Evolutionary conservation across 495 filamentous ascomycete species (phyloP), one percentile per base, ranked within the genome.

Genomic region (Pyronema omphalodes): DNA sequence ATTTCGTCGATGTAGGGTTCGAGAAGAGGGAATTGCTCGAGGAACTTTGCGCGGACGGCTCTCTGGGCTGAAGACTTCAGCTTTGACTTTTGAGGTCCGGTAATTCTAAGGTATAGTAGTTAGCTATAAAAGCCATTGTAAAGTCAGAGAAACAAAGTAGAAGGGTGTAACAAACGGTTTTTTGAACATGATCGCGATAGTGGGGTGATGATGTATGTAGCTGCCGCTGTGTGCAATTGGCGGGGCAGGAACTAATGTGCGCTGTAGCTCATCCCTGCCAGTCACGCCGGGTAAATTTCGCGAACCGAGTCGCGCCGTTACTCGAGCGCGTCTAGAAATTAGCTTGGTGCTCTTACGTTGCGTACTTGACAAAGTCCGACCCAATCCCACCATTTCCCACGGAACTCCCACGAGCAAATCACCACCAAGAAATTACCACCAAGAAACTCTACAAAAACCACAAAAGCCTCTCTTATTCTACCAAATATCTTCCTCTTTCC

Each of bases 61-160:
- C 91, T 85, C 70, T 94, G 87, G 41, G 84, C 86, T 14, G 88
- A 94, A 60, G 89, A 94, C 71, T 96, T 98, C 69, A 98, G 86
- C 76, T 96, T 98, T 57, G 86, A 84, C 69, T 89, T 91, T 52
- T 84, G 79, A 52, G 81, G 80, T 7, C 81, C 69, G 61, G 79
- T 73, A 67, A 95, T 79, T 54, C 83, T 89, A 65, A 43, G 34
- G 43, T 9, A 23, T 44, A 8, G 6, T 44, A 8, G 6, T 49
- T 60, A 58, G 51, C 11, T 52, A 54, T 5, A 5, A 5, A 29
- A 48, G 37, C 40, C 47, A 8, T 46, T n/a, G 39, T 44, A 7
- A 9, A 37, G 33, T n/a, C 9, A 9, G 1, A 18, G 53, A 29
- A 14, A 39, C 7, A 23, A 18, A 17, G 41, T 14, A 23, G 37